Evolutionary conservation across 441 rosid species (phyloP).

Genomic region (Adansonia madagascariensis): DNA sequence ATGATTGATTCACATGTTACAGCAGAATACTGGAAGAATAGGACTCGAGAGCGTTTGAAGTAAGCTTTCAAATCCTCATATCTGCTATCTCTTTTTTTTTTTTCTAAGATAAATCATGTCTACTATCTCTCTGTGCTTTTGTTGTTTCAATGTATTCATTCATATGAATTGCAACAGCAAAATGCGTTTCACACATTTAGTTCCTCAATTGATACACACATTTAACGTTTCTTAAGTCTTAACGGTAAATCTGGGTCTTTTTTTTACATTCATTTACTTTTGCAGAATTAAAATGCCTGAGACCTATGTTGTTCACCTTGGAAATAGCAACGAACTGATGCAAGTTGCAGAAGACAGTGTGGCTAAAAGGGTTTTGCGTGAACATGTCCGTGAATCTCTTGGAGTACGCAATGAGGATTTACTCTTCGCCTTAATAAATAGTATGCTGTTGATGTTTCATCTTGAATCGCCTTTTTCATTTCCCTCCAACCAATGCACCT

Average conservation of each 20-base stretch:
- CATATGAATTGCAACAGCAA: slow-evolving; percentile 4
- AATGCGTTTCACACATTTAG: neutral
- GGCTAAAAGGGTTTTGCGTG: slow-evolving; percentile 76
- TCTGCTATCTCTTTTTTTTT: neutral
- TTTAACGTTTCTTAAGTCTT: neutral
- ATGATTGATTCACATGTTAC: slow-evolving; percentile 94
- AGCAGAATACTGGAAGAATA: slow-evolving; percentile 86
- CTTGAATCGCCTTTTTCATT: slow-evolving; percentile 1
- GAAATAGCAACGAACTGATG: slow-evolving; percentile 88
- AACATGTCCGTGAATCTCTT: slow-evolving; percentile 79
- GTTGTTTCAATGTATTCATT: neutral
- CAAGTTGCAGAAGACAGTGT: slow-evolving; percentile 84
- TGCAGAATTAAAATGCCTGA: slow-evolving; percentile 87
- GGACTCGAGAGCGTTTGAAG: slow-evolving; percentile 70
- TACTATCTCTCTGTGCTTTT: slow-evolving; percentile 2
- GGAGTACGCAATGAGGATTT: slow-evolving; percentile 69
- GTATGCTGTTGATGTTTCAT: slow-evolving; percentile 40
- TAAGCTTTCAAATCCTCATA: slow-evolving; percentile 17
- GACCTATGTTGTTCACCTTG: slow-evolving; percentile 86
- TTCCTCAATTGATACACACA: neutral
- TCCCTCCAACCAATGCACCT: slow-evolving; percentile 23
- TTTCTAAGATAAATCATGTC: neutral
- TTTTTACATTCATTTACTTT: neutral
- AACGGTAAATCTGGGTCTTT: neutral
- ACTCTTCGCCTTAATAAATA: slow-evolving; percentile 70